Evolutionary conservation across 2,329 filamentous ascomycete genomes (phyloP).

Genomic region (Microdochium paspali): DNA sequence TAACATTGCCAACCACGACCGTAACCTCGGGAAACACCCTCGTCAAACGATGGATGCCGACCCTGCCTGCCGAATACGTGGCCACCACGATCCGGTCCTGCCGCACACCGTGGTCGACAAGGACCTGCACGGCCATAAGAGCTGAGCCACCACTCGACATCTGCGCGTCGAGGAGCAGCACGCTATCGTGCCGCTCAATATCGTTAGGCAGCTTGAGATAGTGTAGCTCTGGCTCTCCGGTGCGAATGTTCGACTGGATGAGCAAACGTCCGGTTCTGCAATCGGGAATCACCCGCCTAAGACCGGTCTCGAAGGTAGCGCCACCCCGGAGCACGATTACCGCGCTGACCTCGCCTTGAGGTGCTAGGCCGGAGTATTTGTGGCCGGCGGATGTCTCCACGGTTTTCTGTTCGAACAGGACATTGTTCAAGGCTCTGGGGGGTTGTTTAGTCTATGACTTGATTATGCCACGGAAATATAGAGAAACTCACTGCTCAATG

Average conservation of each 20-base stretch:
- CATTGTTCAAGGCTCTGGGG: conserved; percentile 63
- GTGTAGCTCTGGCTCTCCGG: conserved; percentile 86
- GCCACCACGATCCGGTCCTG: conserved; percentile 84
- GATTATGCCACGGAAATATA: background rate
- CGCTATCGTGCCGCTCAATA: conserved; percentile 66
- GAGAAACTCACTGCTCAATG: conserved; percentile 56
- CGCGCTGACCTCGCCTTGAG: conserved; percentile 69
- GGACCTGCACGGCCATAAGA: conserved; percentile 92
- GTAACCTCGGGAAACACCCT: conserved; percentile 83
- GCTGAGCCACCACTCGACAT: conserved; percentile 83
- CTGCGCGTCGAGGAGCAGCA: conserved; percentile 83
- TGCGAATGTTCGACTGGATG: conserved; percentile 79
- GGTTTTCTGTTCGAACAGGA: conserved; percentile 53
- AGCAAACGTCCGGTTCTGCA: conserved; percentile 81
- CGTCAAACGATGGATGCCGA: conserved; percentile 75
- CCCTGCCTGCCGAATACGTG: conserved; percentile 79
- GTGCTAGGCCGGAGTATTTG: conserved; percentile 61
- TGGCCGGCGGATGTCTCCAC: conserved; percentile 64
- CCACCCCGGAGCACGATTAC: conserved; percentile 86
- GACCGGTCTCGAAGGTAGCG: conserved; percentile 75
- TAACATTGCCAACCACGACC: conserved; percentile 75
- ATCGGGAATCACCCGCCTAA: conserved; percentile 86
- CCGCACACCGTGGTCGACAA: conserved; percentile 85
- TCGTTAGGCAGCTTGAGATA: conserved; percentile 72
- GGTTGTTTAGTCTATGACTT: background rate